Base-by-base conservation (phyloP, 2,329 filamentous ascomycete genomes). In the Leptodontidium sp. region DNA sequence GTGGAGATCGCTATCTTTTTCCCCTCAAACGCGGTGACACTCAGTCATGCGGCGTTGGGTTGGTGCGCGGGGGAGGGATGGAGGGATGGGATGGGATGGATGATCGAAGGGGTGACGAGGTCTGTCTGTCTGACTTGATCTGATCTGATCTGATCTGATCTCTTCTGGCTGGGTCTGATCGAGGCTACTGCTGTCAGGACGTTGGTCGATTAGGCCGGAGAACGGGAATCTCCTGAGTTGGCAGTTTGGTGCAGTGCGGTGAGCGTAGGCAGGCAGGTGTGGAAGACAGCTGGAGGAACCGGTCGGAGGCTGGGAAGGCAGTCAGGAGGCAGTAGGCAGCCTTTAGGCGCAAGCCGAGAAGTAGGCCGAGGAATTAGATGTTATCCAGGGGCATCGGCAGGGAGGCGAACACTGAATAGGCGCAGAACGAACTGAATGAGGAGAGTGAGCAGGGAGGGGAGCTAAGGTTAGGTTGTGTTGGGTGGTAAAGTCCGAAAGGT, bases 21-120 rank as follows among this genome's bases (percentile, higher is more conserved):
- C 21, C 59, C 53, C 45, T 64, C 65, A 65, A 59, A 69, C 62
- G 65, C 66, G 64, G 70, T 72, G 59, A 72, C 70, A 72, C 68
- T 67, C 49, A 53, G 49, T 55, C 49, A 66, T 68, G 66, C 68
- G 66, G 61, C 66, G 61, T 65, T 67, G 62, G 61, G 63, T 26
- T 64, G 53, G 57, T 62, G 68, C 65, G 66, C 62, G 69, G 64
- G 59, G 58, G 66, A 68, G 67, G 66, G 68, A 69, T 67, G 24
- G 43, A 35, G 32, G 32, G 55, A 57, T 38, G 35, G 17, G 38
- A 43, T 43, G 35, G 47, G 47, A 50, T 50, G 21, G 58, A 59
- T 14, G 57, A 26, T 61, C 21, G 43, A 38, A 57, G 26, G 58
- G 45, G 40, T 61, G 58, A 61, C 58, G 40, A 61, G 58, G 47